Base-by-base conservation (phyloP, 1,284 basidiomycete species). In the Stereum hirsutum region DNA sequence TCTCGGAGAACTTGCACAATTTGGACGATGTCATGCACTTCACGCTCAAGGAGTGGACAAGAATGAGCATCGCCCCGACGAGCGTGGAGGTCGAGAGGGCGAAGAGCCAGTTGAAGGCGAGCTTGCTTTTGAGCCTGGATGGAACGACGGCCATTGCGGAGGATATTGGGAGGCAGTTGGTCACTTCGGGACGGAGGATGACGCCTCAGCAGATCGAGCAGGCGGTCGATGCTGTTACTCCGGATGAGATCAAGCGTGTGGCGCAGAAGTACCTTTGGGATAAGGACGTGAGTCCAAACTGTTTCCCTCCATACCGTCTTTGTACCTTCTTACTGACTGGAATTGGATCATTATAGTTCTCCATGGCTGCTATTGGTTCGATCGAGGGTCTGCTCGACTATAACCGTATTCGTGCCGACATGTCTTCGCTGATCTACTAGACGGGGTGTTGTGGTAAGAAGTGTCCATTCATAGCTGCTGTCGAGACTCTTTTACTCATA, bases 251-350 rank as follows among this genome's bases (percentile, higher is more conserved):
- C 65, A 87, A 90, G 72, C 78, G 89, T 33, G 91, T 94, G 49
- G 95, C 95, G 39, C 82, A 90, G 68, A 95, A 93, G 70, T 96
- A 97, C 66, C 74, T 98, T 25, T 98, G 93, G 92, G 95, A 97
- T 65, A 86, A 86, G 64, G 90, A 94, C 64, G 85, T 87, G 57
- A 56, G 82, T 73, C n/a, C 5, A 6, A n/a, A 6, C 28, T 49
- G 24, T 30, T 25, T 25, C 1, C 28, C 20, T 23, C n/a, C 49
- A 51, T 43, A 52, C 41, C 33, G 41, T 50, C 28, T 39, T 39
- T 47, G 17, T 42, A 20, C 19, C 24, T 35, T 20, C 37, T 25
- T 41, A 34, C 37, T 47, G 39, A 39, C 50, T 49, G 10, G 46
- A 4, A 11, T 41, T 44, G 24, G 21, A 54, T 39, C 57, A 59